Evolutionary conservation across 306 rosid species (phyloP).

Genomic region (Oemleria cerasiformis): DNA sequence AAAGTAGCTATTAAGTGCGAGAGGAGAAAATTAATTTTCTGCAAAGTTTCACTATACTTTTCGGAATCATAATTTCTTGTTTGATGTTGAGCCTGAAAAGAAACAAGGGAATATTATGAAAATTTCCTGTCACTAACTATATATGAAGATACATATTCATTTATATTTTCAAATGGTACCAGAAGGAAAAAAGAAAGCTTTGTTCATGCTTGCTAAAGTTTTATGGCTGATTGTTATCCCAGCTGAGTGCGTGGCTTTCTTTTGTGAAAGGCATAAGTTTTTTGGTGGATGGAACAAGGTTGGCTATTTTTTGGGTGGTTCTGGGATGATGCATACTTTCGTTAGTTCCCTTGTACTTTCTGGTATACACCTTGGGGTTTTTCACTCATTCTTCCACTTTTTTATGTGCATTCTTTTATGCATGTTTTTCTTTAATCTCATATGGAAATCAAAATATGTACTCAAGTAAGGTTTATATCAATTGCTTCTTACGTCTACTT

Average conservation of each 20-base stretch:
- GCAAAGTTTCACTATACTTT: background rate
- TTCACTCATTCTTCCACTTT: background rate
- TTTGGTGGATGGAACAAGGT: too few species aligned
- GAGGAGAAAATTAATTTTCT: background rate
- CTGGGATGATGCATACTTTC: background rate
- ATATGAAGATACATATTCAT: background rate
- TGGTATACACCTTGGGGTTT: background rate
- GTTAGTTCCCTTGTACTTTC: background rate
- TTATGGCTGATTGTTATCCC: constrained; percentile 2
- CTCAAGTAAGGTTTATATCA: background rate
- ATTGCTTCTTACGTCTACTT: constrained; percentile 10
- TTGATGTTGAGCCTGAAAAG: background rate
- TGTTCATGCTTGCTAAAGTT: background rate
- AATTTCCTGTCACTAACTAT: background rate
- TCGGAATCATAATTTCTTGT: constrained; percentile 15
- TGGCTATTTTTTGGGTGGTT: background rate
- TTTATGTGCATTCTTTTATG: background rate
- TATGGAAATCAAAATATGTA: constrained; percentile 1
- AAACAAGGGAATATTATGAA: background rate
- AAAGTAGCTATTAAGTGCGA: background rate
- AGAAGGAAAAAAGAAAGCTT: background rate
- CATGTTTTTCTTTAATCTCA: background rate
- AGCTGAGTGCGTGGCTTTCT: background rate
- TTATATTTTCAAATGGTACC: background rate
- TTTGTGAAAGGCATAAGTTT: background rate